Percentiles rank a stretch among this genome's conserved stretches.
phyloP scores from a whole-genome alignment of 1,139 yeast species.

The Blastobotrys petasosporus region DNA sequence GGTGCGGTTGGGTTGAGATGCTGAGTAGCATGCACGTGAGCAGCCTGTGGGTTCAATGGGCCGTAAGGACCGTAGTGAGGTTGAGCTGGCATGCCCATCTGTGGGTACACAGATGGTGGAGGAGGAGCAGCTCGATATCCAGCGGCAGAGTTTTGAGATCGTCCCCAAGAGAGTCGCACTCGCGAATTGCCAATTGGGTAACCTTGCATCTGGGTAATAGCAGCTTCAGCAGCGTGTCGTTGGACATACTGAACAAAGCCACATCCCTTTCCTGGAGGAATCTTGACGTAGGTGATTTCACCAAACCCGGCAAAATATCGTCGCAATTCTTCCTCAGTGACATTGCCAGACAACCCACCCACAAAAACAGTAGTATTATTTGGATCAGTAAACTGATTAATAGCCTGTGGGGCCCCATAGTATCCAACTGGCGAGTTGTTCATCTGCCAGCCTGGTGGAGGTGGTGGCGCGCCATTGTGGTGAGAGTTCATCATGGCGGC shows the following conservation, averaged over 20 bases:
- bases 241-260: constrained; percentile 83
- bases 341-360: constrained; percentile 77
- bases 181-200: constrained; percentile 82
- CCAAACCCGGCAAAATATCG: constrained; percentile 82
- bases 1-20: constrained; percentile 11
- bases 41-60: constrained; percentile 35
- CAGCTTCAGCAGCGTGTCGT: constrained; percentile 81
- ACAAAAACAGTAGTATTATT: constrained; percentile 91
- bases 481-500: constrained; percentile 12
- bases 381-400: constrained; percentile 62
- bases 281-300: constrained; percentile 72
- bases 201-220: constrained; percentile 90
- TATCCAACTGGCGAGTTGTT: constrained; percentile 24
- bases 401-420: constrained; percentile 33
- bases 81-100: constrained; percentile 20
- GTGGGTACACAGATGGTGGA: constrained; percentile 34
- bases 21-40: constrained; percentile 26
- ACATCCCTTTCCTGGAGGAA: constrained; percentile 89
- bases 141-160: constrained; percentile 38
- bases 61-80: constrained; percentile 35
- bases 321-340: constrained; percentile 68
- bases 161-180: constrained; percentile 86
- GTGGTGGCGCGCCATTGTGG: constrained; percentile 13
- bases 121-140: constrained; percentile 33
- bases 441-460: constrained; percentile 1